Percentiles rank a stretch among this genome's conserved stretches.
These are phyloP conservation scores for Anthracocystis walkeri DNA, from an alignment of 1,284 basidiomycete genomes.

Conservation along the genomic window DNA sequence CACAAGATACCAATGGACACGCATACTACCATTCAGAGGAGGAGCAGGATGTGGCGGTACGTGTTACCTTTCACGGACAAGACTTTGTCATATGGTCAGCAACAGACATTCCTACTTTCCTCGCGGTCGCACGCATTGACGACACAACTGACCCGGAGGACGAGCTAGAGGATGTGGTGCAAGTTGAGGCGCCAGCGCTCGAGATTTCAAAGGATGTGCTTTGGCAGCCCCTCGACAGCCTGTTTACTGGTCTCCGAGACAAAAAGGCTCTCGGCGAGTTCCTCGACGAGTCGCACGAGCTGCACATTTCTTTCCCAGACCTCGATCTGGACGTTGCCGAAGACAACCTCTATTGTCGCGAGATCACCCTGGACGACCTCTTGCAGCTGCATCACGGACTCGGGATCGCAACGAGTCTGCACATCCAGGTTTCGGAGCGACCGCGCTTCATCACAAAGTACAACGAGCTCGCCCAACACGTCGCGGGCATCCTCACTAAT, in stretches of 20 bases:
- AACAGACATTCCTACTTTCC: constrained; percentile 35
- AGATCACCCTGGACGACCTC: constrained; percentile 63
- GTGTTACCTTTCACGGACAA: constrained; percentile 63
- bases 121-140: constrained; percentile 2
- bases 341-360: constrained; percentile 65
- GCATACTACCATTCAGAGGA: constrained; percentile 18
- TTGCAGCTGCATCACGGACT: constrained; percentile 59
- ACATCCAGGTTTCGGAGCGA: constrained; percentile 55
- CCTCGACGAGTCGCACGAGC: constrained; percentile 62
- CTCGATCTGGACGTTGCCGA: constrained; percentile 60
- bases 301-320: constrained; percentile 58
- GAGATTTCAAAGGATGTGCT: constrained; percentile 47
- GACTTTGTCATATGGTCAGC: constrained; percentile 62
- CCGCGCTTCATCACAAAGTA: constrained; percentile 64
- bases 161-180: constrained; percentile 20
- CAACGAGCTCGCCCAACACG: constrained; percentile 61
- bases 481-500: constrained; percentile 41
- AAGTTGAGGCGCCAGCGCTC: constrained; percentile 56
- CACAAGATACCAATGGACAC: constrained; percentile 8
- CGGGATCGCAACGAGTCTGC: constrained; percentile 55
- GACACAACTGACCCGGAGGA: background rate
- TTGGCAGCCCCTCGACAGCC: constrained; percentile 59
- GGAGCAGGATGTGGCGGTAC: constrained; percentile 28
- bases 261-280: constrained; percentile 66
- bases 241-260: constrained; percentile 61